These are phyloP conservation scores for Hylodesmum podocarpum DNA, from an alignment of 306 rosid genomes.

Conservation along the genomic window DNA sequence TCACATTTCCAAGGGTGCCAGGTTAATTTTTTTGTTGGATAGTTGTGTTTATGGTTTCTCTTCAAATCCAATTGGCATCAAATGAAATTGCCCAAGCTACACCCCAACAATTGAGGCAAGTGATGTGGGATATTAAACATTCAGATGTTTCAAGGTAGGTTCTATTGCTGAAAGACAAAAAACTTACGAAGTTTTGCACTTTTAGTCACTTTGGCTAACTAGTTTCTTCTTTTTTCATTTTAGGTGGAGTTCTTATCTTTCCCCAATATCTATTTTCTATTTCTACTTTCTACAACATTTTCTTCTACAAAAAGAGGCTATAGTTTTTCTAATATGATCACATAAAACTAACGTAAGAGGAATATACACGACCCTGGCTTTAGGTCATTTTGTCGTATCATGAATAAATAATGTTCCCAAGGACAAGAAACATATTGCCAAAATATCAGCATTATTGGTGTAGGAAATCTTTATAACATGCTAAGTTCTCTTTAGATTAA, in stretches of 20 bases:
- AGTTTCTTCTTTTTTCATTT: neutral
- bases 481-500: neutral
- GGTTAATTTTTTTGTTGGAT: neutral
- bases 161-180: neutral
- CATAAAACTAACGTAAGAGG: neutral
- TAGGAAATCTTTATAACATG: neutral
- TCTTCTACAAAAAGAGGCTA: neutral
- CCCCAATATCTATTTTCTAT: neutral
- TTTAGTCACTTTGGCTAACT: neutral
- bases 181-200: neutral
- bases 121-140: no score
- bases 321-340: neutral
- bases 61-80: no score
- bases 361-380: neutral
- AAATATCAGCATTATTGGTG: neutral
- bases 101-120: no score
- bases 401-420: neutral
- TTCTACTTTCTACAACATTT: neutral
- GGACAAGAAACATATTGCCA: neutral
- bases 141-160: neutral
- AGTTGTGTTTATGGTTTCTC: neutral
- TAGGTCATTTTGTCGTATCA: neutral
- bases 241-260: neutral
- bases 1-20: neutral
- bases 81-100: no score